Percentiles rank a stretch among this genome's conserved stretches.
Conservation (phyloP, 305 asterid species). For the Fraxinus angustifolia region DNA sequence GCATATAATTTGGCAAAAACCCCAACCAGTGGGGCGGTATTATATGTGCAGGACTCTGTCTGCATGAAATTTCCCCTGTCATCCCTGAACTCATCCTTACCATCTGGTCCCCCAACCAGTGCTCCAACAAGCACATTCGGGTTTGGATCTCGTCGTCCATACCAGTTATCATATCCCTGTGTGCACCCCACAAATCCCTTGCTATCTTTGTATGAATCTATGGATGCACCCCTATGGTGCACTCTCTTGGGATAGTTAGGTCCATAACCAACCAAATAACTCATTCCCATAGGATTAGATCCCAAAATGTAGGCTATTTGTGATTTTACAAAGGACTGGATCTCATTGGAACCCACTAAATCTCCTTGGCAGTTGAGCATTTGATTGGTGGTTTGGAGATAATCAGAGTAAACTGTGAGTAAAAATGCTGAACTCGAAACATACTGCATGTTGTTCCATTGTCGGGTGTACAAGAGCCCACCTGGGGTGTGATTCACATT, state of each 20-base stretch:
- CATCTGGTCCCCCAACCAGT: constrained; percentile 74
- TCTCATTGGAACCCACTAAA: constrained; percentile 38
- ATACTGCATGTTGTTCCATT: constrained; percentile 23
- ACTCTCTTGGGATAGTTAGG: not conserved
- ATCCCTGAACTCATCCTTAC: constrained; percentile 50
- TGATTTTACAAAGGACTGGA: constrained; percentile 49
- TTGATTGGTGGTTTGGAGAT: constrained; percentile 49
- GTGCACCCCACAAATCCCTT: constrained; percentile 73
- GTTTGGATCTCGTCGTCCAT: constrained; percentile 50
- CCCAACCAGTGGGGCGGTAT: constrained; percentile 79
- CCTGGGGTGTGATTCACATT: constrained; percentile 68
- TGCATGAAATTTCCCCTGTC: constrained; percentile 65
- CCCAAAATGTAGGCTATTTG: constrained; percentile 78
- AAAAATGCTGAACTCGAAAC: constrained; percentile 33
- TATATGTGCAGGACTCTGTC: constrained; percentile 79
- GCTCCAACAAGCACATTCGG: constrained; percentile 74
- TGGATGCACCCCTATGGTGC: too few species aligned
- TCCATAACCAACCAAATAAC: too few species aligned
- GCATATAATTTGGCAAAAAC: constrained; percentile 58
- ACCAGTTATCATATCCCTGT: constrained; percentile 75
- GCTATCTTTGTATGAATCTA: not conserved
- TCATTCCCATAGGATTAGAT: constrained; percentile 16
- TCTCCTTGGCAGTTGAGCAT: constrained; percentile 40
- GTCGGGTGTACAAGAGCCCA: constrained; percentile 65
- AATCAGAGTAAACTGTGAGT: constrained; percentile 44